These are phyloP conservation scores for Ambrosiella cleistominuta DNA, from an alignment of 2,329 filamentous ascomycete genomes.

Conservation along the genomic window DNA sequence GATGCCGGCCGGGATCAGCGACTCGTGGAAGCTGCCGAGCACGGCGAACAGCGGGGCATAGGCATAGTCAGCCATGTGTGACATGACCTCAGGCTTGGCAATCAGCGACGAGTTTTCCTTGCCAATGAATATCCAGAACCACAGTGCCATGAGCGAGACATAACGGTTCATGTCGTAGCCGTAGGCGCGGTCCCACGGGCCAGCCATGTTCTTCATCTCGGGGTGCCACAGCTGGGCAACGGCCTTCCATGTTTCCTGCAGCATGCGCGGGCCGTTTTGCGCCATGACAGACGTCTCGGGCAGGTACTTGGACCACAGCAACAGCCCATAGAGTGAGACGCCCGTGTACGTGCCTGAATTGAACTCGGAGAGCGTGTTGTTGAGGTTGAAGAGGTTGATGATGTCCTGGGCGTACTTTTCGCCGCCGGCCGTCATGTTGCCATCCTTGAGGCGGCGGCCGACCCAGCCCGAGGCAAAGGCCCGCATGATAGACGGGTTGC, in stretches of 20 bases:
- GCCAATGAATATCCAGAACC: conserved; percentile 40
- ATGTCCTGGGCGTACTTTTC: conserved; percentile 38
- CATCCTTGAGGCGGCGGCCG: conserved; percentile 32
- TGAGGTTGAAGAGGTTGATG: conserved; percentile 36
- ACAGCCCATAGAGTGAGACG: conserved; percentile 40
- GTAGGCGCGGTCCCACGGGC: conserved; percentile 46
- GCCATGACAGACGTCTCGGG: conserved; percentile 35
- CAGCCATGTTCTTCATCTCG: conserved; percentile 41
- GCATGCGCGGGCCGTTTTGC: conserved; percentile 32
- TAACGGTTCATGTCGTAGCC: conserved; percentile 48
- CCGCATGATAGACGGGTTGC: conserved; percentile 46
- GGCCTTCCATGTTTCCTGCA: conserved; percentile 34
- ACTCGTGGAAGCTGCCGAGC: conserved; percentile 31
- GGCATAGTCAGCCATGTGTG: conserved; percentile 40
- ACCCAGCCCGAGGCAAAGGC: conserved; percentile 42
- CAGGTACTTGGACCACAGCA: conserved; percentile 42
- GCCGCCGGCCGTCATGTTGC: conserved; percentile 40
- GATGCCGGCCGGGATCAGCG: conserved; percentile 26
- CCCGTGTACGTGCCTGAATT: conserved; percentile 46
- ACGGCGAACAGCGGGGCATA: conserved; percentile 39
- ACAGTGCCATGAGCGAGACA: conserved; percentile 34
- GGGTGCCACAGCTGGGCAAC: conserved; percentile 38
- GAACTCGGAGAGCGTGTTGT: conserved; percentile 43
- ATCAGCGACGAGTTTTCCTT: conserved; percentile 25
- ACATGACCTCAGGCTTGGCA: conserved; percentile 32